Evolutionary conservation across 495 filamentous ascomycete species (phyloP), one percentile per base, ranked within the genome.

Genomic region (Xylaria curta): DNA sequence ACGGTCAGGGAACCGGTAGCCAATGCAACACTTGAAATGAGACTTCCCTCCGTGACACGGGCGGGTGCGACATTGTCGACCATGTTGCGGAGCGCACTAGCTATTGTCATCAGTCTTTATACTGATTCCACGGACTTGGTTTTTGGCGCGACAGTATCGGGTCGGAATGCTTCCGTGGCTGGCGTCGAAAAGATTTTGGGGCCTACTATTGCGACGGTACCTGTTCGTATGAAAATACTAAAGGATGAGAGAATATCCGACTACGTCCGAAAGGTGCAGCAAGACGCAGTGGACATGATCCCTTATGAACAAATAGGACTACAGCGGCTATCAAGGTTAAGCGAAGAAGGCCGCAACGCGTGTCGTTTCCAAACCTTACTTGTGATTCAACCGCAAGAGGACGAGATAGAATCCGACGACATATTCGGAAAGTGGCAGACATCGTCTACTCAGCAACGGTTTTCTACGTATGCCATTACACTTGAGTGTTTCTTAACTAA

Each of bases 391-490:
- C 38, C 38, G 9, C 38, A 42, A 42, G 38, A 42, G 38, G 38
- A 42, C 44, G 44, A 47, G 44, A 47, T 47, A 47, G 44, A 47
- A 4, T 47, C 44, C 17, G 44, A 47, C 19, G 44, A 47, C 44
- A 19, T 47, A 47, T 47, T 47, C 44, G 44, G 44, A 6, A 17
- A 47, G 44, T 47, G 44, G 44, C 44, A 47, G 44, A 47, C 44
- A 47, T 47, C 44, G 44, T 47, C 44, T 47, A 47, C 44, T 47
- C 44, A 47, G 17, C 44, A 47, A 19, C 44, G 44, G 4, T 47
- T 47, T 47, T 47, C 44, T 53, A 68, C 66, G 6, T 68, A 59
- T 68, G 51, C 53, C 1, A 68, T 68, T 40, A 68, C 9, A 13
- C 33, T 68, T 24, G 46, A 47, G 10, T 58, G 51, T 6, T 42